Evolutionary conservation across 495 filamentous ascomycete genomes (phyloP), one percentile per base, ranked within the genome.

Genomic region (Hypoxylon intermedium): DNA sequence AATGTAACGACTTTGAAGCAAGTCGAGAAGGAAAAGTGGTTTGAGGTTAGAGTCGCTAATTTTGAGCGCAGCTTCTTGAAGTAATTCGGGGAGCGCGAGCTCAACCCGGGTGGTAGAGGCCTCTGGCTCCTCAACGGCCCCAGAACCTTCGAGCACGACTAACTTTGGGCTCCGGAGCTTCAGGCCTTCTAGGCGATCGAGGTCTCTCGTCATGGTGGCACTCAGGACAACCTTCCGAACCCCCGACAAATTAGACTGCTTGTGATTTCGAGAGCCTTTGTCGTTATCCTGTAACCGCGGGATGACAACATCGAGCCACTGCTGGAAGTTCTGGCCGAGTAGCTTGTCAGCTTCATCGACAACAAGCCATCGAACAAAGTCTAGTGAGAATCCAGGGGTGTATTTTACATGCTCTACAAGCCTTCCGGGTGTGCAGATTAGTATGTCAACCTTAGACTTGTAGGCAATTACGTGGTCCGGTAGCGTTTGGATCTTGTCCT

Each of bases 331-430:
- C 69, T 97, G 90, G 15, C 92, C 89, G 2, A 98, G 85, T 5
- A 98, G 77, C 60, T 93, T 86, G 73, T 98, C 94, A 0, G 93
- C 94, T 75, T 98, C 94, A 67, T 98, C 94, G 24, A 98, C 89
- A 15, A 96, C 84, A 15, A 93, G 79, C 92, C 91, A 98, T 60
- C 87, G 82, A 5, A 94, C 79, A 72, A 87, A 82, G 28, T 87
- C 79, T 43, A 92, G 77, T 2, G 79, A 84, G 67, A 96, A 96
- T 2, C 93, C 90, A 9, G 84, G 83, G 2, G 94, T 97, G 58
- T 86, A 83, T 51, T 86, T 85, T 50, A 97, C 79, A 75, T 98
- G 91, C 67, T 98, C 93, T 19, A 98, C 91, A 6, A 98, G 80
- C 38, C 94, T 83, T 53, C 95, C 94, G 0, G 94, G 94, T 0